Base-by-base conservation (phyloP, 345 rosid genomes). In the Excoecaria cochinchinensis region DNA sequence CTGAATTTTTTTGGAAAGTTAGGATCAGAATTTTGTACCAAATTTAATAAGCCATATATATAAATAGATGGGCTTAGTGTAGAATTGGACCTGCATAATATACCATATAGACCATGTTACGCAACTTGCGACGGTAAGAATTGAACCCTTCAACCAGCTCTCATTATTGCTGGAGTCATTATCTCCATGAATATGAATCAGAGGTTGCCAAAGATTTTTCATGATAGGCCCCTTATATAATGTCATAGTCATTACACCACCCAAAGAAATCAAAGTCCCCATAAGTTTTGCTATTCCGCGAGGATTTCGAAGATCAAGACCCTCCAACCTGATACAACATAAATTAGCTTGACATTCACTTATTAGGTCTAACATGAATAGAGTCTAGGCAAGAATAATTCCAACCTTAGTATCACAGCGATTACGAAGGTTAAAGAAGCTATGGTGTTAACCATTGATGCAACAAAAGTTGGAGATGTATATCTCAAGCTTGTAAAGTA, bases 31-130 rank as follows among this genome's bases (percentile, higher is more conserved):
- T n/a, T n/a, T n/a, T n/a, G n/a, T 1, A 31, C 2, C 31, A 31
- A 31, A 31, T 31, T 31, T 31, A 31, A 31, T 31, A 31, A 31
- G 31, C 31, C 39, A 50, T 25, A 25, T 52, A 50, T 7, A 68
- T 25, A 25, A 11, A 36, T 62, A 13, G 21, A 31, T 47, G 7
- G 8, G 39, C 42, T 19, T 9, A 8, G 40, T 31, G 10, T 47
- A 71, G 73, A 38, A 66, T 68, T 76, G 13, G 61, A 90, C 92
- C 92, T 89, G 93, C 95, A 91, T 86, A 70, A 89, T 89, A 76
- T 79, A 91, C 90, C 88, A 79, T 0, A 84, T 5, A 8, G 92
- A 89, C 90, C 90, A 91, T 31, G 86, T 53, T 69, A 91, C 25
- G 85, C 96, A 86, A 81, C 96, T 89, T 5, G 85, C 83, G 66